Base-by-base conservation (phyloP, 2,329 filamentous ascomycete species). In the Ampelomyces quisqualis region DNA sequence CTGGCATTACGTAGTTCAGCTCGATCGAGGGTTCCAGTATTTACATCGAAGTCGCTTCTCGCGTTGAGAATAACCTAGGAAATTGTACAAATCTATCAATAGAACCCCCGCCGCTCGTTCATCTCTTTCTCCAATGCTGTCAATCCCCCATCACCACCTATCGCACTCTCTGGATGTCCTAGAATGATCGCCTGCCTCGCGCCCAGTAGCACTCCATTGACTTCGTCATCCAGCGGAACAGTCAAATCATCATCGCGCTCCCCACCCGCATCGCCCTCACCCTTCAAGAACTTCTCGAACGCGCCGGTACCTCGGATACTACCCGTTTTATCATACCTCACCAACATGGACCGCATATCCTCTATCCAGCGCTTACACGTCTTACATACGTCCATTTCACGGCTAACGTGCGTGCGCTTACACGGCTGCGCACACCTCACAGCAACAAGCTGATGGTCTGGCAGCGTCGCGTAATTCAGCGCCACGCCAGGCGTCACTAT, bases 291-390 rank as follows among this genome's bases (percentile, higher is more conserved):
- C 40, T 57, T 50, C 22, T 57, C 55, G 37, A 64, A 66, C 0
- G 59, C 60, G 23, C 31, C 41, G 2, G 55, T 65, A n/a, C 62
- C 62, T 15, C 43, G 47, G 15, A 67, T 44, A 39, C 56, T 62
- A 17, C 59, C 58, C 6, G 53, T 57, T 40, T 58, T 64, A 24
- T 67, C 60, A 37, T 56, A 64, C 20, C 55, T 36, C 13, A 43
- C 49, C 23, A 67, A 37, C 62, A 67, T 62, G 28, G 35, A 51
- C 33, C 58, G 49, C 61, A 67, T 66, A 13, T 60, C 47, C 19
- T 45, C 44, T 4, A 67, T 49, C 49, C 56, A 57, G 38, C 45
- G 43, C 38, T 43, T 47, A 26, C 64, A 67, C 17, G 48, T 48
- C 29, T 60, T 58, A 27, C 64, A 67, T 2, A 67, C 60, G 3